Evolutionary conservation across 1,284 basidiomycete species (phyloP).

Genomic region (Trametes versicolor): DNA sequence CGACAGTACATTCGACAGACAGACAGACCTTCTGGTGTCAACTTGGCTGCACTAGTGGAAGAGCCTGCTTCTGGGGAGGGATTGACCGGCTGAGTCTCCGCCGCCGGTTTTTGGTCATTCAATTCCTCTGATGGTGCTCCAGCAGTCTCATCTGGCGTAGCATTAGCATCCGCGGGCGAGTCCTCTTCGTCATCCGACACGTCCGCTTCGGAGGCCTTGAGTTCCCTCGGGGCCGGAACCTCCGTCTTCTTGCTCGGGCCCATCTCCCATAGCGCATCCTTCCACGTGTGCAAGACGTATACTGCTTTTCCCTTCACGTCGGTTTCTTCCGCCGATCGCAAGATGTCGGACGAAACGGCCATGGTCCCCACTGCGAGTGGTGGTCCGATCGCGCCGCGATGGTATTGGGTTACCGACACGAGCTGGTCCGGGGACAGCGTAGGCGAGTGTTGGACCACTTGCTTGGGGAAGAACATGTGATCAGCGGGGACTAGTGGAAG

Average conservation of each 20-base stretch:
- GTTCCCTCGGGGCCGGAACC: conserved; percentile 53
- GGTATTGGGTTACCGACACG: conserved; percentile 66
- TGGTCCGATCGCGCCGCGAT: conserved; percentile 49
- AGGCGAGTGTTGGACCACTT: conserved; percentile 66
- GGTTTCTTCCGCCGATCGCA: conserved; percentile 47
- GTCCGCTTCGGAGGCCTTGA: not conserved
- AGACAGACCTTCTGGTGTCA: conserved; percentile 34
- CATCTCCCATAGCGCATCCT: conserved; percentile 76
- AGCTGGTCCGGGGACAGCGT: conserved; percentile 57
- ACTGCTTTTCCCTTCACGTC: conserved; percentile 81
- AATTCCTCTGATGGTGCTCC: not conserved
- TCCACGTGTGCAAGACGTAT: conserved; percentile 72
- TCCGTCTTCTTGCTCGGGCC: conserved; percentile 67
- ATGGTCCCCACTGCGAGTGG: conserved; percentile 79
- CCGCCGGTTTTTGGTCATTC: not conserved
- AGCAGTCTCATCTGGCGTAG: conserved; percentile 25
- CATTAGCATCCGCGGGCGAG: not conserved
- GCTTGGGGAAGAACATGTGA: conserved; percentile 41
- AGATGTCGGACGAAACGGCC: conserved; percentile 61
- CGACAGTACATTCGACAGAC: too few species aligned
- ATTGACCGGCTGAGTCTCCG: not conserved
- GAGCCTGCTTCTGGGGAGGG: not conserved
- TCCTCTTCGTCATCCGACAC: not conserved
- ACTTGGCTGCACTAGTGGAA: conserved; percentile 8
- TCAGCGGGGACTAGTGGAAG: not conserved